Conservation (phyloP, 1,284 basidiomycete genomes). For the Mycosarcoma maydis region DNA sequence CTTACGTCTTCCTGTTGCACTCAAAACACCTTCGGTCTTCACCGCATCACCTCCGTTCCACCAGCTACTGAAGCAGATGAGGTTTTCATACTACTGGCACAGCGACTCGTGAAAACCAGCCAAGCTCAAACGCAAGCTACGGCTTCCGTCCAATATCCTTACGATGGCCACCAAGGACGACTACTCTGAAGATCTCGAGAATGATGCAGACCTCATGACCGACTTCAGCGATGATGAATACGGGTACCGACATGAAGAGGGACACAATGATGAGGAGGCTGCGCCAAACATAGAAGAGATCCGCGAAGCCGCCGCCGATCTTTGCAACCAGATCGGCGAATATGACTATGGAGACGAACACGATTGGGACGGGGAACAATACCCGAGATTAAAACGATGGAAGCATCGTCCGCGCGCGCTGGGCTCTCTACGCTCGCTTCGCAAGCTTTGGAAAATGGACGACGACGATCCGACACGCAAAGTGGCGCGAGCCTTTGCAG, state of each 20-base stretch:
- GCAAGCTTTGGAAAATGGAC: conserved; percentile 63
- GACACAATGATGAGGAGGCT: conserved; percentile 25
- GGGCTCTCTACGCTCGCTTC: conserved; percentile 60
- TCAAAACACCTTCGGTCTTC: too few species aligned
- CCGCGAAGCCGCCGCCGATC: conserved; percentile 53
- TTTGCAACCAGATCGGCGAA: conserved; percentile 62
- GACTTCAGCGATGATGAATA: conserved; percentile 31
- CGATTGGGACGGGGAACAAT: conserved; percentile 8
- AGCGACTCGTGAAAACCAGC: neutral
- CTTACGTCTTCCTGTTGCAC: too few species aligned
- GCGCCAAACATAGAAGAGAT: conserved; percentile 47
- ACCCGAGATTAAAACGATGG: conserved; percentile 51
- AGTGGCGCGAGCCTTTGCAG: conserved; percentile 62
- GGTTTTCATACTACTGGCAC: neutral
- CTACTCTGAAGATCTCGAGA: conserved; percentile 53
- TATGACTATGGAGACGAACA: conserved; percentile 54
- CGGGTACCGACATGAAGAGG: conserved; percentile 13
- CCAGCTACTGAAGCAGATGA: too few species aligned
- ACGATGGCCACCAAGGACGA: conserved; percentile 40
- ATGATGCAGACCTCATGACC: conserved; percentile 38
- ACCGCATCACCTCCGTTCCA: too few species aligned
- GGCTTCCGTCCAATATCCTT: neutral
- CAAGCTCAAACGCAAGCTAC: neutral
- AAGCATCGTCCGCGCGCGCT: conserved; percentile 57
- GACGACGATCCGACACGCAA: conserved; percentile 59